phyloP scores from a whole-genome alignment of 2,329 filamentous ascomycete species.

The Colletotrichum lindemuthianum region DNA sequence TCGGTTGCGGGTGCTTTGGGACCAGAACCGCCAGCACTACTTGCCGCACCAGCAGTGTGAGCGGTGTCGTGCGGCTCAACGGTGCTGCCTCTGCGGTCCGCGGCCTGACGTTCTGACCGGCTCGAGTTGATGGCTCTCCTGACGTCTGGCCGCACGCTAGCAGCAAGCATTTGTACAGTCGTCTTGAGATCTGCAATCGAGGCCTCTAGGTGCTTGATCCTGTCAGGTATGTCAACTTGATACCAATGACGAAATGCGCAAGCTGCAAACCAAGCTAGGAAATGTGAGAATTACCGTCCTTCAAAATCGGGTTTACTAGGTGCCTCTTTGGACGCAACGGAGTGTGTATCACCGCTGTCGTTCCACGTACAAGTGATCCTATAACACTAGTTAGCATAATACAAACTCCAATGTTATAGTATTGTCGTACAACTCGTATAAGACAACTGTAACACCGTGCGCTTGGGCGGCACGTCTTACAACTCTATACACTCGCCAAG shows the following conservation, averaged over 20 bases:
- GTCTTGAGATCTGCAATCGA: conserved; percentile 27
- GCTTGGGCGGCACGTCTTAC: too few species aligned
- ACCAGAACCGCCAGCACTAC: background rate
- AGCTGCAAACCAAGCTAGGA: background rate
- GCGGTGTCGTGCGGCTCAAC: background rate
- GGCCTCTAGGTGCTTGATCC: conserved; percentile 26
- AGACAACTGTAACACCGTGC: too few species aligned
- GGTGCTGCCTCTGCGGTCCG: conserved; percentile 1
- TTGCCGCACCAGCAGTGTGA: background rate
- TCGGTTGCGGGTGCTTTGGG: conserved; percentile 8
- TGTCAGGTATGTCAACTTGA: conserved; percentile 5
- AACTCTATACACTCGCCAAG: too few species aligned
- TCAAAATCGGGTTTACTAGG: conserved; percentile 23
- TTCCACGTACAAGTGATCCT: conserved; percentile 34
- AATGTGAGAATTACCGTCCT: conserved; percentile 13
- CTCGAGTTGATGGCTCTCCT: background rate
- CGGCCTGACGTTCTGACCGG: conserved; percentile 3
- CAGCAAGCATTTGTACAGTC: conserved; percentile 24
- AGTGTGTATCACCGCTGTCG: conserved; percentile 33
- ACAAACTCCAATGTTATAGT: background rate
- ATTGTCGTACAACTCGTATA: background rate
- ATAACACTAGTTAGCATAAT: background rate
- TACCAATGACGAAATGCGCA: background rate
- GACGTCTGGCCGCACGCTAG: conserved; percentile 16
- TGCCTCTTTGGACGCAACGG: conserved; percentile 19